Conservation (phyloP, 768 basidiomycete species). For the Termitomyces sp. region DNA sequence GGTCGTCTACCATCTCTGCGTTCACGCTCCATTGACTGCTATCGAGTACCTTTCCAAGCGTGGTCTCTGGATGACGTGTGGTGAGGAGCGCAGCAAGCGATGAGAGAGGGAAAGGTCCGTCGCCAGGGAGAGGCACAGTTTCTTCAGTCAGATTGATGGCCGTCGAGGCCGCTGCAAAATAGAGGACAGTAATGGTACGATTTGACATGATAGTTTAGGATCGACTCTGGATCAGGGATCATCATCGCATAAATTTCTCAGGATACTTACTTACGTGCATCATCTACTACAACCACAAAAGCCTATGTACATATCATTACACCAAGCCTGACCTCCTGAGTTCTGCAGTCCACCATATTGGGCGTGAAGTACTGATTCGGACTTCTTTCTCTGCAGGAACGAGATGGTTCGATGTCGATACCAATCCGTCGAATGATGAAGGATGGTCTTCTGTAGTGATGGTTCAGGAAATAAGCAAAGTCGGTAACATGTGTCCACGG, state of each 20-base stretch:
- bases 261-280: background rate
- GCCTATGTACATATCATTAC: background rate
- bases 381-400: slow-evolving; percentile 62
- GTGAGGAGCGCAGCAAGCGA: slow-evolving; percentile 49
- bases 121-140: slow-evolving; percentile 41
- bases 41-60: slow-evolving; percentile 50
- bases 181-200: slow-evolving; percentile 43
- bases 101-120: slow-evolving; percentile 43
- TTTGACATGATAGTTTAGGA: slow-evolving; percentile 19
- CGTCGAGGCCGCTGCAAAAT: slow-evolving; percentile 67
- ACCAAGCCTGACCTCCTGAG: slow-evolving; percentile 32
- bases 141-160: slow-evolving; percentile 59
- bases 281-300: background rate
- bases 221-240: background rate
- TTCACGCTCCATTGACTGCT: slow-evolving; percentile 77
- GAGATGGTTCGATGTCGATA: slow-evolving; percentile 95
- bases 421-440: slow-evolving; percentile 79
- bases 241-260: background rate
- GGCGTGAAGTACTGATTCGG: slow-evolving; percentile 70
- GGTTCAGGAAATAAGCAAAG: background rate
- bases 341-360: slow-evolving; percentile 91
- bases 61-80: slow-evolving; percentile 48
- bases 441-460: slow-evolving; percentile 43
- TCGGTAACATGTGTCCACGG: slow-evolving; percentile 18
- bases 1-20: slow-evolving; percentile 73